Evolutionary conservation across 495 filamentous ascomycete genomes (phyloP).

Genomic region (Annulohypoxylon nitens): DNA sequence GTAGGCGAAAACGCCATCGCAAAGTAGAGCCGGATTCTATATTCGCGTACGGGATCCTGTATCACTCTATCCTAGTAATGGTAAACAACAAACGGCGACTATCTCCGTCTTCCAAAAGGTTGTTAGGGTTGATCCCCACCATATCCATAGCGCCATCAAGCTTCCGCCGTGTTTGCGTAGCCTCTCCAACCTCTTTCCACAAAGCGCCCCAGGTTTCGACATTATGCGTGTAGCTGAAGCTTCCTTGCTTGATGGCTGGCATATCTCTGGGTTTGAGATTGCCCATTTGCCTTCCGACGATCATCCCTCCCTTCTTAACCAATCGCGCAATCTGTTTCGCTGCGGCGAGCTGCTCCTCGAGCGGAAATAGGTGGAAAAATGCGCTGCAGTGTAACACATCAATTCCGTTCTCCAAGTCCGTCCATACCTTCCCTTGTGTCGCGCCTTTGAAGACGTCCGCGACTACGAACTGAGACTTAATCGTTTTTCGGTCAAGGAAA

Average conservation of each 20-base stretch:
- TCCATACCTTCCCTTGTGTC: slow-evolving; percentile 51
- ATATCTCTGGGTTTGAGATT: slow-evolving; percentile 49
- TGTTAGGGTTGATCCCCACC: slow-evolving; percentile 38
- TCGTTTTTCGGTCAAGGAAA: slow-evolving; percentile 61
- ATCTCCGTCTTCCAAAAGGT: slow-evolving; percentile 21
- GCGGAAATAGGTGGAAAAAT: slow-evolving; percentile 69
- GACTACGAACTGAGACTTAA: slow-evolving; percentile 62
- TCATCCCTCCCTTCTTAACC: slow-evolving; percentile 56
- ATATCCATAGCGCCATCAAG: slow-evolving; percentile 51
- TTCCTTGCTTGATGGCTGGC: slow-evolving; percentile 42
- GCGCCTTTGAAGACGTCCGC: slow-evolving; percentile 65
- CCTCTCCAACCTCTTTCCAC: slow-evolving; percentile 65
- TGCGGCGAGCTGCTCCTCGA: slow-evolving; percentile 58
- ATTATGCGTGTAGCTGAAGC: slow-evolving; percentile 63
- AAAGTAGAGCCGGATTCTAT: background rate
- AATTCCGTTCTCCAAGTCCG: slow-evolving; percentile 56
- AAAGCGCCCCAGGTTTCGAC: slow-evolving; percentile 58
- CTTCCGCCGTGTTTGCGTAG: slow-evolving; percentile 60
- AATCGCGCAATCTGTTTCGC: slow-evolving; percentile 59
- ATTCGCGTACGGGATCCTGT: background rate
- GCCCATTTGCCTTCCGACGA: slow-evolving; percentile 66
- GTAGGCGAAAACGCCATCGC: too few species aligned
- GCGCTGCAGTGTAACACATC: slow-evolving; percentile 66
- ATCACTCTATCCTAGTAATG: slow-evolving; percentile 30
- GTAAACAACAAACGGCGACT: slow-evolving; percentile 33